These are phyloP conservation scores for Starmerella cellae DNA, from an alignment of 805 yeast genomes.

Conservation along the genomic window DNA sequence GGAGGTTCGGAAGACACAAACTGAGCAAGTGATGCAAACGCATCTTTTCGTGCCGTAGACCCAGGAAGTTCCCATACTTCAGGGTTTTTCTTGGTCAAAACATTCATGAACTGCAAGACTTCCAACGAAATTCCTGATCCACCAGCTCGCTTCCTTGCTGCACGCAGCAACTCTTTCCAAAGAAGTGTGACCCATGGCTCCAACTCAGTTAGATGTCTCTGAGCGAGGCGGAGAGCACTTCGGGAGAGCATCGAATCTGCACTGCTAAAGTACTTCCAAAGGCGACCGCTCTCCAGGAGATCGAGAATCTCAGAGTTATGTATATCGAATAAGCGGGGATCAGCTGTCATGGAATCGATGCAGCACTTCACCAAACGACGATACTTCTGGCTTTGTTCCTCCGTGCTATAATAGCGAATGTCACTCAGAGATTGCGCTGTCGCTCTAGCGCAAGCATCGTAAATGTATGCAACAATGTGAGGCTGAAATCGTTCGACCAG, in stretches of 20 bases:
- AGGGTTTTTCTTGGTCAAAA: slow-evolving; percentile 34
- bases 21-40: slow-evolving; percentile 15
- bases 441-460: slow-evolving; percentile 43
- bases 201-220: slow-evolving; percentile 21
- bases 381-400: slow-evolving; percentile 54
- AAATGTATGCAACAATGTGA: slow-evolving; percentile 43
- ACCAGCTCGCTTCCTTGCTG: slow-evolving; percentile 15
- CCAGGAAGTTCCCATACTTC: slow-evolving; percentile 19
- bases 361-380: slow-evolving; percentile 42
- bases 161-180: slow-evolving; percentile 18
- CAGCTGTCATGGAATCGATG: slow-evolving; percentile 23
- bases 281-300: slow-evolving; percentile 32
- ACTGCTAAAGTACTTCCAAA: slow-evolving; percentile 35
- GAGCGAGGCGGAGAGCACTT: slow-evolving; percentile 31
- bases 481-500: slow-evolving; percentile 48
- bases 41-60: slow-evolving; percentile 7
- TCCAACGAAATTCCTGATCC: slow-evolving; percentile 21
- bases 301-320: slow-evolving; percentile 20
- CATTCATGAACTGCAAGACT: slow-evolving; percentile 28
- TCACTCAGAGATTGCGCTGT: slow-evolving; percentile 56
- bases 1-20: slow-evolving; percentile 10
- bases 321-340: slow-evolving; percentile 5
- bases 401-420: slow-evolving; percentile 51
- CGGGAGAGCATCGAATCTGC: slow-evolving; percentile 34
- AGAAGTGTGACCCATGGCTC: slow-evolving; percentile 1